These are phyloP conservation scores for Ilyonectria sp. DNA, from an alignment of 2,329 filamentous ascomycete species.

Conservation along the genomic window DNA sequence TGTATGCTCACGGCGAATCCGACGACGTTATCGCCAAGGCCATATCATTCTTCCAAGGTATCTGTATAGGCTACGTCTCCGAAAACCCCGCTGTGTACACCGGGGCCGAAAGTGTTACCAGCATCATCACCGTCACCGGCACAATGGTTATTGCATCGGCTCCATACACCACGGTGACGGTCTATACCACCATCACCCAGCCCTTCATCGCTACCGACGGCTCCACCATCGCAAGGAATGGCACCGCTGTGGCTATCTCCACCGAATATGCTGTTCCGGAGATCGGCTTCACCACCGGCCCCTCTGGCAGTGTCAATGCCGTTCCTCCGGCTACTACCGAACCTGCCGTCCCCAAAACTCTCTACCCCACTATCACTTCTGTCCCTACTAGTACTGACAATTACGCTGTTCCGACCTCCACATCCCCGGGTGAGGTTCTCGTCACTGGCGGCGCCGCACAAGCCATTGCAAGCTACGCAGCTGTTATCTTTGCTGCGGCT, in stretches of 20 bases:
- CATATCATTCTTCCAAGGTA: slow-evolving; percentile 88
- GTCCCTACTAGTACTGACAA: slow-evolving; percentile 47
- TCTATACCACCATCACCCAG: slow-evolving; percentile 63
- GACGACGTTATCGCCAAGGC: slow-evolving; percentile 78
- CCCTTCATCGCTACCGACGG: slow-evolving; percentile 63
- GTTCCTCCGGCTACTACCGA: slow-evolving; percentile 57
- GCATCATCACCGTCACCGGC: slow-evolving; percentile 69
- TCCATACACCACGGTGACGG: slow-evolving; percentile 66
- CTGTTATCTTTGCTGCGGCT: slow-evolving; percentile 61
- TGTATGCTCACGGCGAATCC: slow-evolving; percentile 81
- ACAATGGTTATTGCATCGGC: slow-evolving; percentile 66
- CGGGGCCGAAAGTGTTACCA: slow-evolving; percentile 75
- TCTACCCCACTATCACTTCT: slow-evolving; percentile 37
- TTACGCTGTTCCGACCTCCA: slow-evolving; percentile 38
- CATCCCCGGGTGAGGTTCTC: slow-evolving; percentile 53
- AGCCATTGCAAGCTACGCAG: slow-evolving; percentile 62
- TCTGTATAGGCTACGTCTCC: slow-evolving; percentile 83
- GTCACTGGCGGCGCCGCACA: slow-evolving; percentile 58
- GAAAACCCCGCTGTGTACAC: slow-evolving; percentile 89
- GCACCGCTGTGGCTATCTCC: slow-evolving; percentile 64
- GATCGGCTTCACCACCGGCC: slow-evolving; percentile 63
- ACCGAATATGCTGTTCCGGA: slow-evolving; percentile 68
- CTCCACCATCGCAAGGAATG: slow-evolving; percentile 62
- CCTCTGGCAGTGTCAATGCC: slow-evolving; percentile 38
- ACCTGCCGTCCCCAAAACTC: slow-evolving; percentile 39